Percentiles rank a stretch among this genome's conserved stretches.
phyloP scores from a whole-genome alignment of 768 basidiomycete genomes.

The Tephrocybe sp. region DNA sequence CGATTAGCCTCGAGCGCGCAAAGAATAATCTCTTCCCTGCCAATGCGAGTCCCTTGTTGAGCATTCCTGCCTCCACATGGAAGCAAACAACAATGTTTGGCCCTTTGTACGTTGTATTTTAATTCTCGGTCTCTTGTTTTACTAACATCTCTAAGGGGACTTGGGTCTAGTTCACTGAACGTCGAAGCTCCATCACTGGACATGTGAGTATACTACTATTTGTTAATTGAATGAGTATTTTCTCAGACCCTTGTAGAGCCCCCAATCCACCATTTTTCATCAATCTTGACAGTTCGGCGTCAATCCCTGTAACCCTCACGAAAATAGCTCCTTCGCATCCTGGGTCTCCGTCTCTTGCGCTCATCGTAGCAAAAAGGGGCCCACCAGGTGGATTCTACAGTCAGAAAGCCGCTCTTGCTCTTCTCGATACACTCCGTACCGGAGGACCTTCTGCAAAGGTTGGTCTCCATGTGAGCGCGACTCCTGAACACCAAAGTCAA shows the following conservation, averaged over 20 bases:
- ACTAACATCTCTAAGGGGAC: slow-evolving; percentile 24
- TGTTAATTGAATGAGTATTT: slow-evolving; percentile 1
- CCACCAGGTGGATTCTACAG: slow-evolving; percentile 64
- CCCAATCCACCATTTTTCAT: slow-evolving; percentile 38
- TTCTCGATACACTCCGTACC: slow-evolving; percentile 52
- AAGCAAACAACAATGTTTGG: slow-evolving; percentile 65
- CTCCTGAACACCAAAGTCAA: slow-evolving; percentile 38
- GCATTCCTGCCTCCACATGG: slow-evolving; percentile 29
- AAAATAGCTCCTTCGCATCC: slow-evolving; percentile 32
- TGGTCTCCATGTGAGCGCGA: slow-evolving; percentile 34
- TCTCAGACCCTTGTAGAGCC: slow-evolving; percentile 18
- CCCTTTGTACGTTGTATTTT: slow-evolving; percentile 36
- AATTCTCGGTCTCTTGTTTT: background rate
- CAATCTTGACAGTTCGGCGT: slow-evolving; percentile 46
- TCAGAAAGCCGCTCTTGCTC: slow-evolving; percentile 38
- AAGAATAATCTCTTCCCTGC: slow-evolving; percentile 50
- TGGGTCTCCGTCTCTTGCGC: slow-evolving; percentile 32
- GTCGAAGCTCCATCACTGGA: slow-evolving; percentile 12
- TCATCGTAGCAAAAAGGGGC: slow-evolving; percentile 34
- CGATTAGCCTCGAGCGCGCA: slow-evolving; percentile 35
- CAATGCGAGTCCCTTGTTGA: slow-evolving; percentile 13
- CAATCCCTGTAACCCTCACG: slow-evolving; percentile 47
- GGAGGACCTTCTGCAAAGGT: slow-evolving; percentile 50
- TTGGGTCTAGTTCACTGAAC: slow-evolving; percentile 27
- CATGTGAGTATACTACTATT: slow-evolving; percentile 23